Conservation (phyloP, 148 eudicot genomes). For the Salicornia ramosissima region DNA sequence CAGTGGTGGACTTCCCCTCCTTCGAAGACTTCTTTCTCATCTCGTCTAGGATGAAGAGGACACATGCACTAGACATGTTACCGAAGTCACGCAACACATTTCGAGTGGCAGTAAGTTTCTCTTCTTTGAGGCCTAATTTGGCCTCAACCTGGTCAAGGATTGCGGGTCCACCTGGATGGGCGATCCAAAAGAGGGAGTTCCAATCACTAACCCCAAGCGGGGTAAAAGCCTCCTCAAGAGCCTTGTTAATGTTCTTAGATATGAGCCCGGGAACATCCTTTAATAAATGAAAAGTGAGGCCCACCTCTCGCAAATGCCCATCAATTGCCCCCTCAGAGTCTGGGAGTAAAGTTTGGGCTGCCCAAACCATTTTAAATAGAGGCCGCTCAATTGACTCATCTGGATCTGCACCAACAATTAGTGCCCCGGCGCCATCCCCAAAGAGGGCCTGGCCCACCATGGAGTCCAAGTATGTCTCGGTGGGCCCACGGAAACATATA, state of each 20-base stretch:
- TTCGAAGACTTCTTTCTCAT: slow-evolving; percentile 36
- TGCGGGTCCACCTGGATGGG: slow-evolving; percentile 44
- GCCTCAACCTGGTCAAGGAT: slow-evolving; percentile 37
- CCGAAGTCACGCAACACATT: slow-evolving; percentile 37
- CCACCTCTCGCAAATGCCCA: slow-evolving; percentile 37
- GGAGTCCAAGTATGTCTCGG: slow-evolving; percentile 32
- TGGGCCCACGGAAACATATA: slow-evolving; percentile 36
- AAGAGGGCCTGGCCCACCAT: slow-evolving; percentile 43
- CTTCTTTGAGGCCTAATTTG: slow-evolving; percentile 26
- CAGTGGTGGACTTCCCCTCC: slow-evolving; percentile 35
- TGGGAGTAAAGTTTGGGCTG: slow-evolving; percentile 32
- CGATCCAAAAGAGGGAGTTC: slow-evolving; percentile 42
- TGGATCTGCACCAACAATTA: slow-evolving; percentile 35
- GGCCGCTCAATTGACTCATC: slow-evolving; percentile 23
- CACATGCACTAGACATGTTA: slow-evolving; percentile 44
- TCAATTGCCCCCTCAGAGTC: slow-evolving; percentile 43
- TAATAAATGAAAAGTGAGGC: slow-evolving; percentile 34
- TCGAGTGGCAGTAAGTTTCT: slow-evolving; percentile 28
- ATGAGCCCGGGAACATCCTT: slow-evolving; percentile 41
- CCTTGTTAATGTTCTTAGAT: slow-evolving; percentile 31
- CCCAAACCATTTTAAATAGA: slow-evolving; percentile 26
- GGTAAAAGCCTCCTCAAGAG: slow-evolving; percentile 29
- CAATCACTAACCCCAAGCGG: slow-evolving; percentile 35
- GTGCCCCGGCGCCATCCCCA: slow-evolving; percentile 38
- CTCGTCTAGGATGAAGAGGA: slow-evolving; percentile 36